Evolutionary conservation across 1,284 basidiomycete genomes (phyloP), one percentile per base, ranked within the genome.

Genomic region (Cutaneotrichosporon dermatis): DNA sequence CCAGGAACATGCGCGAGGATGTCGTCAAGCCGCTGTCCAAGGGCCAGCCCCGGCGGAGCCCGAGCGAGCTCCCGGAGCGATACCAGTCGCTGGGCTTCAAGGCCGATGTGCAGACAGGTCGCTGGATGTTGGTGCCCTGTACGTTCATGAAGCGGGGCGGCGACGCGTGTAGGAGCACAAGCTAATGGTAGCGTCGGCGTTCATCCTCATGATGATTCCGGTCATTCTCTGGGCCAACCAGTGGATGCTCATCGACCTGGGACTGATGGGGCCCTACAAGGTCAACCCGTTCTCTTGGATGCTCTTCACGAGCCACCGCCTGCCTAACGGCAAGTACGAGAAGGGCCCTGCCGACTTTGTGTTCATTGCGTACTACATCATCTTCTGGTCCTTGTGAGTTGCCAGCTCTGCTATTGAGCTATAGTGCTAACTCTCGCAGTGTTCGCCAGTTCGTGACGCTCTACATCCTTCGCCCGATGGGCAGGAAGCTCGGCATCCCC

Each of bases 361-460:
- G 15, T 99, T 99, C 79, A 75, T 98, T 50, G 82, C 83, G 4
- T 97, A 92, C 78, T 84, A 96, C 76, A 83, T 98, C 75, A 81
- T 99, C 46, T 88, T 97, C 67, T 99, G 90, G 80, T 95, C 92
- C 1, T 91, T 93, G 76, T 78, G 49, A 64, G 74, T 69, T 36
- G 53, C 2, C 6, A 9, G 42, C 34, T 33, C 6, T 10, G 15
- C 42, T 34, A 10, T 39, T 35, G 48, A 33, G 4, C 13, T 46
- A 37, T 51, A 39, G 39, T 12, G 44, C 40, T 43, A 9, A 13
- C 52, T 11, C 43, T 25, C 25, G 2, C 57, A 78, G 76, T 74
- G 73, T 96, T 37, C 87, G 96, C 40, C 93, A 98, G 78, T 76
- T 83, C 39, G 77, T 92, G 68, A 86, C 88, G 8, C 66, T 90